Evolutionary conservation across 208 protist genomes (phyloP), one percentile per base, ranked within the genome.

Genomic region (Wallacemonas sp.): DNA sequence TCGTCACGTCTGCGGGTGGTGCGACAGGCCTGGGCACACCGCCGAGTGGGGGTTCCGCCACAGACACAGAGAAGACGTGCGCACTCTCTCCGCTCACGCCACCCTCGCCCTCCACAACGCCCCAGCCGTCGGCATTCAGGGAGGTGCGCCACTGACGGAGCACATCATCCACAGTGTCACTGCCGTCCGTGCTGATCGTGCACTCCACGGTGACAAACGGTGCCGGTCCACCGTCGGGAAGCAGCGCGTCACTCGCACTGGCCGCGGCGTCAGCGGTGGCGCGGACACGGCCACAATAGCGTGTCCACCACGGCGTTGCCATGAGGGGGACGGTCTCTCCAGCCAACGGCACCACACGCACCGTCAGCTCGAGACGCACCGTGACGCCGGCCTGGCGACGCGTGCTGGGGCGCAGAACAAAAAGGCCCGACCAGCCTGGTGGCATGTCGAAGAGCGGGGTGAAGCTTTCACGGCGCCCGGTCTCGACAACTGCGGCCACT

Each of bases 61-160:
- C n/a, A n/a, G n/a, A n/a, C n/a, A n/a, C n/a, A n/a, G n/a, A n/a
- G n/a, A n/a, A n/a, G n/a, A 84, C 48, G 49, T 74, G 63, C 43
- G 72, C 76, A n/a, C 65, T 46, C 26, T 77, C 74, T 0, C 74
- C 71, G 19, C 62, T 70, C 16, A 58, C 52, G 9, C 68, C 67
- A 17, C 41, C 62, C 47, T 76, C 80, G 21, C 27, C 61, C 68
- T 80, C 69, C 17, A 79, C 78, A 0, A 76, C 30, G 24, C 61
- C 68, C 87, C 87, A 93, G 19, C 87, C 83, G 47, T 90, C 87
- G 2, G 79, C 58, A 24, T 79, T 79, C 27, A 87, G 30, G 34
- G 61, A 68, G 29, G 65, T 48, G 60, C 78, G 80, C 43, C 89
- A 39, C 3, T 52, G 65, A 9, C 77, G 76, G 33, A 87, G 47